A percentile compares a stretch with the other conserved stretches of the same genome.
Evolutionary conservation across 495 filamentous ascomycete species (phyloP).

Genomic region (Penicillium maclennaniae): DNA sequence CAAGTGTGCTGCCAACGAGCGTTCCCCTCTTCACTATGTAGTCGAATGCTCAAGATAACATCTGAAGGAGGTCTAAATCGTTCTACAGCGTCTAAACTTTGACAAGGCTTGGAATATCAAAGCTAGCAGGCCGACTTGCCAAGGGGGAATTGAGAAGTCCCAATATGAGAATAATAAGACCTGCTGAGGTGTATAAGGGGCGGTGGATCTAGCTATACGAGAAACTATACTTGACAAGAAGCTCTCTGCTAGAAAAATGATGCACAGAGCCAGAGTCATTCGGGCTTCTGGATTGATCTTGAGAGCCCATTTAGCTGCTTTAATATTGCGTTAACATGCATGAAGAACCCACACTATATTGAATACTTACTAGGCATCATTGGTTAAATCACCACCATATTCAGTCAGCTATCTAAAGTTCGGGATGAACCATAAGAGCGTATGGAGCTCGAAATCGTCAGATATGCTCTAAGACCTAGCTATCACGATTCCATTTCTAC

Average conservation of each 20-base stretch:
- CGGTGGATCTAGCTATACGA: neutral
- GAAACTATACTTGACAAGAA: neutral
- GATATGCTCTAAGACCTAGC: neutral
- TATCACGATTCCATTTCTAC: neutral
- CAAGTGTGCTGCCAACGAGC: too few relatives aligned
- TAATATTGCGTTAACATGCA: neutral
- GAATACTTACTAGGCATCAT: neutral
- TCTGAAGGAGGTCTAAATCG: too few relatives aligned
- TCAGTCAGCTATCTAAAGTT: neutral
- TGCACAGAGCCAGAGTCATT: neutral
- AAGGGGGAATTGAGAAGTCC: too few relatives aligned
- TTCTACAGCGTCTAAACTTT: too few relatives aligned
- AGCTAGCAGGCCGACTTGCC: too few relatives aligned
- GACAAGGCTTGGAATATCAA: too few relatives aligned
- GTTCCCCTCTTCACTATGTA: too few relatives aligned
- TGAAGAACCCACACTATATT: slow-evolving; percentile 1
- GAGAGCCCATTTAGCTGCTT: slow-evolving; percentile 1
- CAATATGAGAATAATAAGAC: too few relatives aligned
- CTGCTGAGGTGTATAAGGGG: too few relatives aligned
- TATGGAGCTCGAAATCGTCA: neutral
- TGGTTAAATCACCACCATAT: neutral
- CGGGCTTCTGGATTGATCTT: neutral
- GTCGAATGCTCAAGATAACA: too few relatives aligned
- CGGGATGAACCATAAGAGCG: neutral
- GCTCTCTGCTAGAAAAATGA: neutral